These are phyloP conservation scores for Fusarium metavorans DNA, from an alignment of 2,329 filamentous ascomycete genomes.

Conservation along the genomic window DNA sequence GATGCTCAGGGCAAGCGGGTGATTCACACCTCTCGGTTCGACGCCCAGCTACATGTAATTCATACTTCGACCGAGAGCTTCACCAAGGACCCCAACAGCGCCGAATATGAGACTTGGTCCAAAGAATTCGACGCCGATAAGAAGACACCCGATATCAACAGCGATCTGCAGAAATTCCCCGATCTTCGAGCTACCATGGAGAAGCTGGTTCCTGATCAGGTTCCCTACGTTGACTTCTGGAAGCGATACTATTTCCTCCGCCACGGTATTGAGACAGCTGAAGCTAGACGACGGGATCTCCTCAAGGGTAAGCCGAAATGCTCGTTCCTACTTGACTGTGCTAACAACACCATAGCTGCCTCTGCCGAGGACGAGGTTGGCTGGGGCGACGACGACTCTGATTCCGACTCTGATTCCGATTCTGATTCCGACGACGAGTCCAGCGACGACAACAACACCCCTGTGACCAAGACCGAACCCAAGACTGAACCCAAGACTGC, in stretches of 20 bases:
- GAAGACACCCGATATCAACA: conserved; percentile 86
- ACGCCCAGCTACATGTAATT: conserved; percentile 95
- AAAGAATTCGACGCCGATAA: conserved; percentile 81
- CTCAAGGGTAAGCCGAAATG: conserved; percentile 77
- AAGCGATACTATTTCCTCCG: conserved; percentile 94
- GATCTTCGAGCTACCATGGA: conserved; percentile 93
- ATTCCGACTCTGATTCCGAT: conserved; percentile 11
- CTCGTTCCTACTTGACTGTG: background rate
- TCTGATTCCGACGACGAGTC: conserved; percentile 28
- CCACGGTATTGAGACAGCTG: conserved; percentile 92
- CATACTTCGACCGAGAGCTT: conserved; percentile 88
- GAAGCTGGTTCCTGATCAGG: conserved; percentile 90
- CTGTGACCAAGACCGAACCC: conserved; percentile 19
- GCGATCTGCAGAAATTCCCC: conserved; percentile 85
- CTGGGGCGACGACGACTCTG: conserved; percentile 76
- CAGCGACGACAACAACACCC: conserved; percentile 43
- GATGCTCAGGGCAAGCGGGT: conserved; percentile 91
- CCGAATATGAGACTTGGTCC: conserved; percentile 81
- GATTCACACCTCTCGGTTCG: conserved; percentile 93
- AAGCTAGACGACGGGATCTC: conserved; percentile 87
- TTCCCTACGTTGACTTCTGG: conserved; percentile 94
- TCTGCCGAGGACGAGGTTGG: conserved; percentile 77
- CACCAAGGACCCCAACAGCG: conserved; percentile 80
- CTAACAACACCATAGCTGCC: conserved; percentile 63
- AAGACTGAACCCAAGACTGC: conserved; percentile 56